phyloP scores from a whole-genome alignment of 2,329 filamentous ascomycete species.

The Ophiocordyceps sinensis region DNA sequence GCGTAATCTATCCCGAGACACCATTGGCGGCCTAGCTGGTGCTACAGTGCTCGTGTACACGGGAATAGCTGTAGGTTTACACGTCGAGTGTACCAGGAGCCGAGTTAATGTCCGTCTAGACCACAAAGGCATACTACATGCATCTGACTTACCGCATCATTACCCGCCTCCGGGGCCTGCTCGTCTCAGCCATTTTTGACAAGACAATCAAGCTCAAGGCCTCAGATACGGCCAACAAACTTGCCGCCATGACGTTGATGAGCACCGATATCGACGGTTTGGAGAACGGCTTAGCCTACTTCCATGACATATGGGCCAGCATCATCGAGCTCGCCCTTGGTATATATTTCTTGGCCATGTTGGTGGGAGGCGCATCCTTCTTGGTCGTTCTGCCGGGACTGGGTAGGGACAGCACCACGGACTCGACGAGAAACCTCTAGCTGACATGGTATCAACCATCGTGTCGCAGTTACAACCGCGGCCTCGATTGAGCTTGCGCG shows the following conservation, averaged over 20 bases:
- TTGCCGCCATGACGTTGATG: conserved; percentile 27
- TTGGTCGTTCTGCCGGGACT: conserved; percentile 44
- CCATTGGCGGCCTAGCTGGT: too few species aligned
- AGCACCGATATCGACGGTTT: conserved; percentile 27
- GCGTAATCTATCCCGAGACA: too few species aligned
- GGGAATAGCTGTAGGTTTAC: too few species aligned
- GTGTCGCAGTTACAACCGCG: background rate
- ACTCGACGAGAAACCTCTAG: too few species aligned
- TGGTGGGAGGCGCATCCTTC: conserved; percentile 2
- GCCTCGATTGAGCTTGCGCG: conserved; percentile 18
- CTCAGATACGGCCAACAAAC: too few species aligned
- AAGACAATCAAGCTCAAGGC: conserved; percentile 23
- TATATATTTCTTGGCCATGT: conserved; percentile 3
- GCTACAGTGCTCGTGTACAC: too few species aligned
- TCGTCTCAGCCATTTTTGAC: conserved; percentile 30
- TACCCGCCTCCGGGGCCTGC: conserved; percentile 15
- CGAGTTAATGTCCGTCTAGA: background rate
- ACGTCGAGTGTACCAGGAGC: too few species aligned
- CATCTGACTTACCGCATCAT: conserved; percentile 17
- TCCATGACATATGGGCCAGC: conserved; percentile 20
- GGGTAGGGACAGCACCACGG: conserved; percentile 19
- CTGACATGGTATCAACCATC: conserved; percentile 13
- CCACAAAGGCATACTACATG: conserved; percentile 10
- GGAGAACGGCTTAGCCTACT: conserved; percentile 7
- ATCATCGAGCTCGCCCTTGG: conserved; percentile 9